Evolutionary conservation across 164 flowering plant species (phyloP).

Genomic region (Dillenia suffruticosa): DNA sequence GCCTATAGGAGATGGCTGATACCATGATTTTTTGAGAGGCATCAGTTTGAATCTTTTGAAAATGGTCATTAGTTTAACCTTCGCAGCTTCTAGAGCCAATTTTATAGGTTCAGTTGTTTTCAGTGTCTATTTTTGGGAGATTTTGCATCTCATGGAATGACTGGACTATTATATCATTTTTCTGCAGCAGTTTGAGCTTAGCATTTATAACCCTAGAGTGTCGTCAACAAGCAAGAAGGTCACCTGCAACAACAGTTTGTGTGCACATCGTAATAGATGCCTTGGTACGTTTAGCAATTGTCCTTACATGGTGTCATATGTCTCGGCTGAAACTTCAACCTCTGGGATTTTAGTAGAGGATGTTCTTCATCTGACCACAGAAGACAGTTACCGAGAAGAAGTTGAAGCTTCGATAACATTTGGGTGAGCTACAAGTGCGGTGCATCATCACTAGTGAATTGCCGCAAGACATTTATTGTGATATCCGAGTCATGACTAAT

Average conservation of each 20-base stretch:
- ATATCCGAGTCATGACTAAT: too few relatives aligned
- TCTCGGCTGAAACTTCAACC: conserved; percentile 63
- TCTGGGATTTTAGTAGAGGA: conserved; percentile 59
- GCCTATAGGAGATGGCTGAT: too few relatives aligned
- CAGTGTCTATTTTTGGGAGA: too few relatives aligned
- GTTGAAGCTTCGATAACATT: conserved; percentile 43
- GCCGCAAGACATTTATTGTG: too few relatives aligned
- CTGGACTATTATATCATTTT: not conserved
- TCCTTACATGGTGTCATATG: conserved; percentile 49
- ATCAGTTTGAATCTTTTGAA: too few relatives aligned
- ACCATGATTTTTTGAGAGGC: too few relatives aligned
- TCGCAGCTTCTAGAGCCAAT: too few relatives aligned
- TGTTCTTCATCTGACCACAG: conserved; percentile 46
- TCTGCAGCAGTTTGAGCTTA: conserved; percentile 47
- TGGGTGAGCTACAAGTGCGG: conserved; percentile 34
- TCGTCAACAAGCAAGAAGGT: conserved; percentile 52
- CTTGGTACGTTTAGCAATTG: conserved; percentile 32
- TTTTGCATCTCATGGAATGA: too few relatives aligned
- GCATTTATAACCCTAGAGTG: conserved; percentile 35
- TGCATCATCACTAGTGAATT: too few relatives aligned
- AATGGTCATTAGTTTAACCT: too few relatives aligned
- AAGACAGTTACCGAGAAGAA: conserved; percentile 20
- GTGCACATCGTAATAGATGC: conserved; percentile 33
- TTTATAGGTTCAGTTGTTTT: too few relatives aligned
- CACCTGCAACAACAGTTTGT: conserved; percentile 41